Base-by-base conservation (phyloP, 1,284 basidiomycete genomes). In the Ceratobasidium sp. region DNA sequence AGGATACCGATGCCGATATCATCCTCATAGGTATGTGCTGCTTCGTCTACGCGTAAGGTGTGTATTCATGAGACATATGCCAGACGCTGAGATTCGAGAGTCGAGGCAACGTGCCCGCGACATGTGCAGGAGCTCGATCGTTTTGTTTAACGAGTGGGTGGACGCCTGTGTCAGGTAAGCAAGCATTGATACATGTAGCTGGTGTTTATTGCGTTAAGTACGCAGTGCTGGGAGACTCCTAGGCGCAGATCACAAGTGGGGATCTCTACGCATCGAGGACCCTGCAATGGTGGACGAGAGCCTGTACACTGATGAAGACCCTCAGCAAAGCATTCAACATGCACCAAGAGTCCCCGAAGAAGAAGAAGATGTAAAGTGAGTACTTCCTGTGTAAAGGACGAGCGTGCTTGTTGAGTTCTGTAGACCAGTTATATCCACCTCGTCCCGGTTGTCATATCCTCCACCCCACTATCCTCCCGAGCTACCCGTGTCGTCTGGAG, bases 201-300 rank as follows among this genome's bases (percentile, higher is more conserved):
- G 12, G 14, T 42, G n/a, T 21, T 59, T 12, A 40, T 23, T 9
- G 11, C 40, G 5, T 40, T 3, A 0, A 7, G n/a, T 21, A 59
- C 36, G 6, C 12, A 59, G 46, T 23, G 54, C 67, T 1, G 67
- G 67, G 23, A 71, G 58, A 30, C 58, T 71, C 25, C 36, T 71
- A 9, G 58, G 46, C 14, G 44, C 42, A 48, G 67, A 71, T 14
- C 44, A 59, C 44, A 59, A 71, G 28, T 71, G 67, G 67, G 67
- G 67, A 25, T 49, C 25, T 25, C 48, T 71, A 46, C 67, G 67
- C 3, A 71, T 71, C 36, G 40, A 71, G 6, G 67, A 71, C 21
- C 67, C 67, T 28, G 67, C 46, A 30, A 49, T 71, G 23, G 56
- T 71, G 11, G 67, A 71, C 58, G 67, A 71, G 46, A 71, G 58